Base-by-base conservation (phyloP, 2,329 filamentous ascomycete genomes). In the Ilyonectria sp. region DNA sequence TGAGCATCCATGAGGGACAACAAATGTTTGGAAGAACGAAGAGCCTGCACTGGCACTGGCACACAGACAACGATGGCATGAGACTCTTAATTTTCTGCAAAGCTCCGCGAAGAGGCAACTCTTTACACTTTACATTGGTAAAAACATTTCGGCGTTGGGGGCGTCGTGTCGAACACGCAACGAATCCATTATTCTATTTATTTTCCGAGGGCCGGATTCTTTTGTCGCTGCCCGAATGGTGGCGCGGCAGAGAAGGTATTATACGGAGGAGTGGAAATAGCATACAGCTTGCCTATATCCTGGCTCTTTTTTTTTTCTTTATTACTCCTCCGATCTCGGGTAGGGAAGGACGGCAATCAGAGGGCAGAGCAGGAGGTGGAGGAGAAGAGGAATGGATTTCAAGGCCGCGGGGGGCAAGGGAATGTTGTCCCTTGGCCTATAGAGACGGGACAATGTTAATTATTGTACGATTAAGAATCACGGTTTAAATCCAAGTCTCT, bases 1-100 rank as follows among this genome's bases (percentile, higher is more conserved):
- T 90, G 67, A 78, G 50, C 26, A 67, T 50, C 50, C 56, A 50
- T 37, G 47, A 64, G 57, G 59, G 54, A 58, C 40, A 33, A 47
- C 57, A 46, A 59, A 44, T 59, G 61, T 62, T 65, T 72, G 73
- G 64, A 66, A 68, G 65, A 65, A 59, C 63, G 67, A 75, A 61
- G 70, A 73, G 69, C 71, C 65, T 65, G 74, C 67, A 55, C 59
- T 54, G 63, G 63, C 66, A 75, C 72, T 68, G 71, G 72, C 71
- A 76, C 74, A 73, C 67, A 75, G 62, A 68, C 69, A 68, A 76
- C 70, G 74, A 76, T 69, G 74, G 71, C 74, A 76, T 69, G 74
- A 76, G 64, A 69, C 60, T 76, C 74, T 68, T 68, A 63, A 67
- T 67, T 67, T 73, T 69, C 89, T 26, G 86, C 82, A 65, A 69